Conservation (phyloP, 148 eudicot genomes). For the Nepenthes gracilis region DNA sequence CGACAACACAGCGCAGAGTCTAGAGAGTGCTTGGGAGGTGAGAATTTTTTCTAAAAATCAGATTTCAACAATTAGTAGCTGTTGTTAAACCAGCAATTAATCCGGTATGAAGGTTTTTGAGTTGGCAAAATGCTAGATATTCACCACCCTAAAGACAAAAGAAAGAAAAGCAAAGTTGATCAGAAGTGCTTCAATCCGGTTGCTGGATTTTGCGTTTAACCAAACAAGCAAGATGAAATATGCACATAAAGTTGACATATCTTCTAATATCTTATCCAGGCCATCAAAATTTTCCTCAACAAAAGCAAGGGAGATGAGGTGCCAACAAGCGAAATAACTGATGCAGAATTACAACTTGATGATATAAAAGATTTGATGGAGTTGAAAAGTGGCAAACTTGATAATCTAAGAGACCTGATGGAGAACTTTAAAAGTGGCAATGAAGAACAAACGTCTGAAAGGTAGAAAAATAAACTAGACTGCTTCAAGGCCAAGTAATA, state of each 20-base stretch:
- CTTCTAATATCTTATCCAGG: conserved; percentile 24
- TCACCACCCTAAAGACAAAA: too few species aligned
- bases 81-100: too few species aligned
- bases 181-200: background rate
- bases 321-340: conserved; percentile 18
- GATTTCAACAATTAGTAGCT: background rate
- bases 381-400: conserved; percentile 36
- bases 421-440: conserved; percentile 43
- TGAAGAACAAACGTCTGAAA: conserved; percentile 40
- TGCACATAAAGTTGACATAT: too few species aligned
- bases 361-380: conserved; percentile 49
- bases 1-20: conserved; percentile 66
- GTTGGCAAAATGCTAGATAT: too few species aligned
- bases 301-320: conserved; percentile 49
- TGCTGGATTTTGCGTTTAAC: background rate
- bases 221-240: too few species aligned
- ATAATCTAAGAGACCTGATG: conserved; percentile 41
- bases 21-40: conserved; percentile 95
- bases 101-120: too few species aligned
- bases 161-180: too few species aligned
- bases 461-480: conserved; percentile 28
- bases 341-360: conserved; percentile 46
- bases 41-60: conserved; percentile 5
- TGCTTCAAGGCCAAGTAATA: background rate
- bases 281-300: conserved; percentile 51